Conservation (phyloP, 2,329 filamentous ascomycete genomes). For the Alternaria angustiovoidea region DNA sequence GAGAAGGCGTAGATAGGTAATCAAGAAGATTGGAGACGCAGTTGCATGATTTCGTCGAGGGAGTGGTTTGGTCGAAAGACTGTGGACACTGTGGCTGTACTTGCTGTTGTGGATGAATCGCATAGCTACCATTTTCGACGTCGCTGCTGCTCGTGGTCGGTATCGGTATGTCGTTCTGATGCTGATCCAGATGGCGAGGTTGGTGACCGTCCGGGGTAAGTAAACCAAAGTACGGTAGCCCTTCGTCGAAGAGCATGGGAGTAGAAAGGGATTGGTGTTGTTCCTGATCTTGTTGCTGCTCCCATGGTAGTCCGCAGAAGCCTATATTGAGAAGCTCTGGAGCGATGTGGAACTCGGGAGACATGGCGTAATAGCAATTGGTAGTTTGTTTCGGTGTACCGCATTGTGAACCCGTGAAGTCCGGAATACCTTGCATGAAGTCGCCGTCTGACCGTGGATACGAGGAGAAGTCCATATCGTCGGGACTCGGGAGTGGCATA, state of each 20-base stretch:
- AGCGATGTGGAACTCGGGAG: constrained; percentile 8
- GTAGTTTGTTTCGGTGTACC: constrained; percentile 1
- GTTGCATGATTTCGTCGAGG: constrained; percentile 1
- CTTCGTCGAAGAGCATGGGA: neutral
- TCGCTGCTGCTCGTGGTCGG: neutral
- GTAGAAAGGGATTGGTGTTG: neutral
- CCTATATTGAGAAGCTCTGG: constrained; percentile 6
- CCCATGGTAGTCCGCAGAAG: constrained; percentile 8
- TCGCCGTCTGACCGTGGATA: constrained; percentile 2
- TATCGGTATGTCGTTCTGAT: neutral
- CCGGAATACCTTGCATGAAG: constrained; percentile 6
- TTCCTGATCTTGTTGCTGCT: neutral
- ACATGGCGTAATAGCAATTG: constrained; percentile 4
- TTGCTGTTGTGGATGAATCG: neutral
- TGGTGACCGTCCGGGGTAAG: constrained; percentile 3
- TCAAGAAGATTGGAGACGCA: constrained; percentile 7
- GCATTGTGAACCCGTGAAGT: constrained; percentile 3
- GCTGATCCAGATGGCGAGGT: constrained; percentile 3
- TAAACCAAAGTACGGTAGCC: constrained; percentile 11
- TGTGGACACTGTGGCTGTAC: neutral
- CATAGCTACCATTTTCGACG: neutral
- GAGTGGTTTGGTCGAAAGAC: neutral
- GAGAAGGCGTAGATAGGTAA: constrained; percentile 2
- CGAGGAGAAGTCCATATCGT: constrained; percentile 7
- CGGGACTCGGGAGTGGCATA: constrained; percentile 1